Conservation (phyloP, 2,329 filamentous ascomycete species). For the Xylaria sp. region DNA sequence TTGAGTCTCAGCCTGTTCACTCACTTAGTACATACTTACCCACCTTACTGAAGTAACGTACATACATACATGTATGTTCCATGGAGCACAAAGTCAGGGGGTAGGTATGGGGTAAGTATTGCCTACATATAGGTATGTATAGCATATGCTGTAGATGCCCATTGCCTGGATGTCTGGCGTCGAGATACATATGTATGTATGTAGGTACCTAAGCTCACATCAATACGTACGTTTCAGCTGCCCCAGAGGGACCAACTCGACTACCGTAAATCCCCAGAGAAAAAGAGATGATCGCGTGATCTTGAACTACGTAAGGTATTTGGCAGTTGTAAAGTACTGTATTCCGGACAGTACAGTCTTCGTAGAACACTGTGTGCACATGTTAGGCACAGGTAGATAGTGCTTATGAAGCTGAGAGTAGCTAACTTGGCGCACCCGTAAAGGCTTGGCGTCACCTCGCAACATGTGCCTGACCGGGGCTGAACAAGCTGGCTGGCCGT, state of each 20-base stretch:
- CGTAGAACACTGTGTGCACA: neutral
- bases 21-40: neutral
- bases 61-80: neutral
- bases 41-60: neutral
- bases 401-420: conserved; percentile 37
- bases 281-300: conserved; percentile 35
- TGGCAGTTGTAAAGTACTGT: neutral
- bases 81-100: neutral
- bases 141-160: too few relatives aligned
- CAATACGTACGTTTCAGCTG: conserved; percentile 8
- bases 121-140: too few relatives aligned
- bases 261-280: conserved; percentile 1
- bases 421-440: conserved; percentile 30
- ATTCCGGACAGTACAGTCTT: neutral
- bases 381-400: neutral
- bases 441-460: conserved; percentile 30
- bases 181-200: neutral
- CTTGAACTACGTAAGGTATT: neutral
- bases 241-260: neutral
- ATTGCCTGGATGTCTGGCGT: neutral
- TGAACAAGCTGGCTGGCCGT: conserved; percentile 35
- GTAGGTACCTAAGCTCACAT: conserved; percentile 4
- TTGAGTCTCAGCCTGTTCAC: neutral
- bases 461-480: conserved; percentile 36
- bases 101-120: neutral